Base-by-base conservation (phyloP, 2,329 filamentous ascomycete genomes). In the Fusarium euwallaceae region DNA sequence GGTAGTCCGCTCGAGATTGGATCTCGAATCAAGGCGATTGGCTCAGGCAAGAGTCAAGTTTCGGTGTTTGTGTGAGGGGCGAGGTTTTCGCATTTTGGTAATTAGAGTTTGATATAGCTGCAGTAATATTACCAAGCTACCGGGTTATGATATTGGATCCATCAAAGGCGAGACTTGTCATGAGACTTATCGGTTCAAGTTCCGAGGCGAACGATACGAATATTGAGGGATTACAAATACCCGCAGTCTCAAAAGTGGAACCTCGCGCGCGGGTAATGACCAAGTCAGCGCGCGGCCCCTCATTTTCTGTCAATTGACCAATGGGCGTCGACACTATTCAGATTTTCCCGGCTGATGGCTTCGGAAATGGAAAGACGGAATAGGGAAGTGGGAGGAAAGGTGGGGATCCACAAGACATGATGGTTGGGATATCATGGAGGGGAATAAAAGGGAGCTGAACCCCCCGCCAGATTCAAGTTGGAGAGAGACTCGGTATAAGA, bases 1-100 rank as follows among this genome's bases (percentile, higher is more conserved):
- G 91, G 91, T 0, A 90, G 85, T 74, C 92, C 92, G 22, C 78
- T 93, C 70, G 86, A 91, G 75, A 88, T 92, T 78, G 88, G 87
- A 6, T 86, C 86, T 7, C 82, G 87, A 58, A 85, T 92, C 53
- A 86, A 86, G 78, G 90, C 86, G 12, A 87, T 92, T 16, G 86
- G 85, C 1, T 75, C 77, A 14, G 81, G 81, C 1, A 73, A 76
- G 67, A 74, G 75, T 22, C 75, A 78, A 34, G 78, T 83, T 69
- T 83, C 76, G 65, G 73, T 84, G 56, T 88, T 80, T 80, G 81
- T 80, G 60, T 83, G 74, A 17, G 20, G 27, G 4, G 12, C 37
- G 48, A 34, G 9, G 7, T n/a, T 32, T 3, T 39, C 36, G 14
- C 29, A 32, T 39, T 59, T 53, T 56, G 45, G 22, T 34, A 34